These are phyloP conservation scores for Takakia lepidozioides DNA, from an alignment of 225 moss, liverwort and hornwort species.

Conservation along the genomic window DNA sequence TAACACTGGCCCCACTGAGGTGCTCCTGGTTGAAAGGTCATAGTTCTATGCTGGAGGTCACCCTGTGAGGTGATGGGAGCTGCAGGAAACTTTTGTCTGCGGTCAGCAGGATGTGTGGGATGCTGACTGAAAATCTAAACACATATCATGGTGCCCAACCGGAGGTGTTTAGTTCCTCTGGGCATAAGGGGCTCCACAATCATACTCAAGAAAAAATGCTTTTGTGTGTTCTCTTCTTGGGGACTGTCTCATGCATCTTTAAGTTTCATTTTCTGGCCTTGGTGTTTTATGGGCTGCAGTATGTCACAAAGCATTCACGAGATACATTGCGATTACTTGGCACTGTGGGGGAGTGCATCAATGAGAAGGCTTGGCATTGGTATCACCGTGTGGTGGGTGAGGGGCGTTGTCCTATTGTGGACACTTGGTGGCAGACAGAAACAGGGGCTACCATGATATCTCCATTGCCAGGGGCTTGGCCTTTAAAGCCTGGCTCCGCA, in stretches of 20 bases:
- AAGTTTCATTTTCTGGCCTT: not conserved
- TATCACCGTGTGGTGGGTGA: constrained; percentile 34
- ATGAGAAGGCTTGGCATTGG: constrained; percentile 40
- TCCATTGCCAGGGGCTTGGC: constrained; percentile 37
- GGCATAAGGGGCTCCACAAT: too few species aligned
- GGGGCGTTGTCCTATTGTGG: constrained; percentile 35
- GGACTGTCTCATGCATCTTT: not conserved
- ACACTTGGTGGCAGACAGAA: constrained; percentile 57
- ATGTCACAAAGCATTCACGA: constrained; percentile 23
- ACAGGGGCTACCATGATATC: constrained; percentile 39
- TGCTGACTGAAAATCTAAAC: too few species aligned
- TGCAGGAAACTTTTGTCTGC: too few species aligned
- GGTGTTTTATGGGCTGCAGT: constrained; percentile 3
- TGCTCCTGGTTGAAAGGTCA: too few species aligned
- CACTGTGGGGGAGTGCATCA: constrained; percentile 39
- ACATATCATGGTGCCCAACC: too few species aligned
- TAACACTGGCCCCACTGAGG: too few species aligned
- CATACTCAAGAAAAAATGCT: too few species aligned
- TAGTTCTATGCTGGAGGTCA: too few species aligned
- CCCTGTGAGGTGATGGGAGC: too few species aligned
- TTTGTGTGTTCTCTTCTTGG: too few species aligned
- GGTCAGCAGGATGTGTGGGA: too few species aligned
- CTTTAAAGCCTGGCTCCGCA: constrained; percentile 51
- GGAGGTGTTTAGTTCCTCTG: too few species aligned
- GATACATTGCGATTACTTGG: constrained; percentile 32